Percentiles rank a stretch among this genome's conserved stretches.
phyloP scores from a whole-genome alignment of 352 stramenopile genomes.

The Globisporangium canariense region DNA sequence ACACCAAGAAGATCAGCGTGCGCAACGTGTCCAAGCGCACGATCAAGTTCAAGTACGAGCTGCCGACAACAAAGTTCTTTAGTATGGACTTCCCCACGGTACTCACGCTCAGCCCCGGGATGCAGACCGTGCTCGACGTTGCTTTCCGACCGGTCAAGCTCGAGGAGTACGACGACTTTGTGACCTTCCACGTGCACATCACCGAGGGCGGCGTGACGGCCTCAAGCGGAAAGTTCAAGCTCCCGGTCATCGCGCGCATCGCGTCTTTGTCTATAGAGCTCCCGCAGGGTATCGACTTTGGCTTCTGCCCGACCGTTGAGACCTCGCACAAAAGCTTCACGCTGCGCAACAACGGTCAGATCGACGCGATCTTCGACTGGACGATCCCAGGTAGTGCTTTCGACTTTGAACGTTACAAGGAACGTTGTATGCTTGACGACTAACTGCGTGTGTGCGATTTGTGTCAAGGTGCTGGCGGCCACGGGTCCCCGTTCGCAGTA shows the following conservation, averaged over 20 bases:
- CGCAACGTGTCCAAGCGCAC: constrained; percentile 88
- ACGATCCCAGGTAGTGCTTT: constrained; percentile 39
- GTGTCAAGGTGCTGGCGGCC: constrained; percentile 37
- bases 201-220: constrained; percentile 71
- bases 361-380: constrained; percentile 87
- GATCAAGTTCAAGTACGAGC: constrained; percentile 92
- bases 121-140: constrained; percentile 83
- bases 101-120: constrained; percentile 87
- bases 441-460: neutral
- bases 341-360: constrained; percentile 86
- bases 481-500: constrained; percentile 77
- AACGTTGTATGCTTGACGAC: too few species aligned
- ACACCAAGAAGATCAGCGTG: constrained; percentile 86
- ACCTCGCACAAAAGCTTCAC: constrained; percentile 65
- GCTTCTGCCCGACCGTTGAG: constrained; percentile 88
- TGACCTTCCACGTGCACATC: constrained; percentile 87
- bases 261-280: constrained; percentile 60
- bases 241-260: constrained; percentile 85
- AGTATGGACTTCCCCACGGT: constrained; percentile 91
- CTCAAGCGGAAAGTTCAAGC: constrained; percentile 73
- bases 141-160: constrained; percentile 87
- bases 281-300: constrained; percentile 76
- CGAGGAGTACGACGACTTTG: constrained; percentile 91
- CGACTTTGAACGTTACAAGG: too few species aligned
- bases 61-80: constrained; percentile 92